These are phyloP conservation scores for Diutina rugosa DNA, from an alignment of 1,139 yeast genomes.

Conservation along the genomic window DNA sequence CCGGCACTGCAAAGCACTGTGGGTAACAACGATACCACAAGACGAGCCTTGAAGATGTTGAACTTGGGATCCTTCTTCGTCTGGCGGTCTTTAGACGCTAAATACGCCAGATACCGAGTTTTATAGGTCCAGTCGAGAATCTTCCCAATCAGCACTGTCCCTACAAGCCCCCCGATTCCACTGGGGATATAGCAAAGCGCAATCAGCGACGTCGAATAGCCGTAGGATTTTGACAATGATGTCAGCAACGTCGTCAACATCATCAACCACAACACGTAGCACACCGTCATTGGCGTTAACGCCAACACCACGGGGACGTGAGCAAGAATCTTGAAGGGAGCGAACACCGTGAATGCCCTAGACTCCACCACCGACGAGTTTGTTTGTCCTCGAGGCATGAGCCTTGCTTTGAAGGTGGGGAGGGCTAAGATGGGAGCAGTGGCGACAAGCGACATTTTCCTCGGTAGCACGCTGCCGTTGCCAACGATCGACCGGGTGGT, in stretches of 20 bases:
- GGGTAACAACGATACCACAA: not conserved
- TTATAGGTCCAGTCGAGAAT: constrained; percentile 32
- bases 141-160: constrained; percentile 36
- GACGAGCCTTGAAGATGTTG: not conserved
- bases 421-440: constrained; percentile 4
- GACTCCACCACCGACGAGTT: constrained; percentile 12
- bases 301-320: constrained; percentile 16
- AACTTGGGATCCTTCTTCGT: constrained; percentile 19
- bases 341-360: constrained; percentile 22
- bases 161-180: constrained; percentile 45
- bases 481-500: constrained; percentile 61
- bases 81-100: constrained; percentile 28
- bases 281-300: constrained; percentile 41
- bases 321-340: constrained; percentile 29
- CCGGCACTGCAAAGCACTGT: not conserved
- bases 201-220: constrained; percentile 36
- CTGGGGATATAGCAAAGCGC: constrained; percentile 55
- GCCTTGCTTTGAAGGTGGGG: not conserved
- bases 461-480: constrained; percentile 23
- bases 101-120: constrained; percentile 8
- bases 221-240: constrained; percentile 32
- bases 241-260: constrained; percentile 54
- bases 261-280: constrained; percentile 60
- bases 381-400: not conserved
- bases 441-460: not conserved